These are phyloP conservation scores for Malassezia vespertilionis DNA, from an alignment of 1,284 basidiomycete genomes.

Conservation along the genomic window DNA sequence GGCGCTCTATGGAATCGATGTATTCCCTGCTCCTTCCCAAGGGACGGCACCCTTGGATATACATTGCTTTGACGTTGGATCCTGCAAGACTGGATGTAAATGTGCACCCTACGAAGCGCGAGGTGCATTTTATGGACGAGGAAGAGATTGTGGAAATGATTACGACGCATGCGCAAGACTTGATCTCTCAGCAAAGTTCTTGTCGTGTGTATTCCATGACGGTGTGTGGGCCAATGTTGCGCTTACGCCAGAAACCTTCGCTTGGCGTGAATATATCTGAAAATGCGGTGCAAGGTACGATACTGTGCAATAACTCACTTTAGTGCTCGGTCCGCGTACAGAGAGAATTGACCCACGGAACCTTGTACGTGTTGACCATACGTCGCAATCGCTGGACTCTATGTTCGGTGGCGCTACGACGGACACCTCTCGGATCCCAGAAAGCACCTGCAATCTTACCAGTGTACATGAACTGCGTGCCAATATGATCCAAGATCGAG, in stretches of 20 bases:
- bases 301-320: background rate
- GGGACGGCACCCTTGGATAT: slow-evolving; percentile 79
- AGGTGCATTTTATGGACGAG: slow-evolving; percentile 78
- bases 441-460: slow-evolving; percentile 67
- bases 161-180: slow-evolving; percentile 48
- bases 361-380: slow-evolving; percentile 79
- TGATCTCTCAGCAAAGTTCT: slow-evolving; percentile 29
- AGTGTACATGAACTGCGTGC: slow-evolving; percentile 66
- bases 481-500: slow-evolving; percentile 56
- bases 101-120: slow-evolving; percentile 93
- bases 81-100: slow-evolving; percentile 88
- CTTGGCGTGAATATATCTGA: slow-evolving; percentile 10
- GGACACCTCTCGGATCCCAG: slow-evolving; percentile 54
- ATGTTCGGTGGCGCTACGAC: slow-evolving; percentile 47
- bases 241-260: no score
- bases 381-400: slow-evolving; percentile 80
- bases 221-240: no score
- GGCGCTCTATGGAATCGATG: slow-evolving; percentile 72
- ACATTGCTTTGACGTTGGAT: slow-evolving; percentile 74
- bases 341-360: slow-evolving; percentile 59
- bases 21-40: slow-evolving; percentile 83
- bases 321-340: slow-evolving; percentile 15
- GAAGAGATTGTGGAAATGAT: slow-evolving; percentile 74
- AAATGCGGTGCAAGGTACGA: slow-evolving; percentile 7
- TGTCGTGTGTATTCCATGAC: slow-evolving; percentile 36